Conservation (phyloP, 352 stramenopile genomes). For the Phytophthora ramorum region DNA sequence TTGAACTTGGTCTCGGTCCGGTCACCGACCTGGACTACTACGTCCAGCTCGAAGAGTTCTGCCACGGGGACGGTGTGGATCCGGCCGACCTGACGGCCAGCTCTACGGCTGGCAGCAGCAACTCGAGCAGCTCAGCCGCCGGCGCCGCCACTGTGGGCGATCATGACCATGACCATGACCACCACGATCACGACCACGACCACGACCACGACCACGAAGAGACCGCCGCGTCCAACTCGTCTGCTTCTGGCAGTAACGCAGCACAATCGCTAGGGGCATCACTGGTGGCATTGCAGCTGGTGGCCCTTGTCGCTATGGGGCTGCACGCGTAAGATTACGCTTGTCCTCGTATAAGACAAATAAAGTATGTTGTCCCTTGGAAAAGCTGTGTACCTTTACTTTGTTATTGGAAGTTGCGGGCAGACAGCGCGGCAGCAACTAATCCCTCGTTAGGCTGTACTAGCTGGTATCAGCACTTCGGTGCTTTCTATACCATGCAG, state of each 20-base stretch:
- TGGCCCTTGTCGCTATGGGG: conserved; percentile 47
- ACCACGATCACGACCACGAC: conserved; percentile 3
- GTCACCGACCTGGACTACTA: conserved; percentile 47
- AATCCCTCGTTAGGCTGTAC: too few species aligned
- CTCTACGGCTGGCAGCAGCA: conserved; percentile 9
- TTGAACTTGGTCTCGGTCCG: conserved; percentile 36
- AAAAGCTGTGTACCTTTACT: too few species aligned
- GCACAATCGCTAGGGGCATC: conserved; percentile 13
- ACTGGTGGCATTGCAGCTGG: conserved; percentile 10
- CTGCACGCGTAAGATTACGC: conserved; percentile 38
- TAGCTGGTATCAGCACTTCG: too few species aligned
- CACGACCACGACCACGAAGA: conserved; percentile 25
- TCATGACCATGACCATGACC: conserved; percentile 12
- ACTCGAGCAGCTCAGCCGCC: conserved; percentile 21
- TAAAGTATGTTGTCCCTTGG: too few species aligned
- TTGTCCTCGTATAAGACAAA: not conserved
- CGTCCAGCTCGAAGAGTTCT: conserved; percentile 47
- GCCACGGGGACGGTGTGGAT: conserved; percentile 46
- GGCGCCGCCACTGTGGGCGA: conserved; percentile 21
- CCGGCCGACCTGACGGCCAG: conserved; percentile 31
- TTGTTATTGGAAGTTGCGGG: too few species aligned
- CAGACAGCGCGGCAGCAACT: too few species aligned
- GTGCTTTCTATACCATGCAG: too few species aligned
- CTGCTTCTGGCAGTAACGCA: conserved; percentile 12
- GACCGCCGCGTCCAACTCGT: conserved; percentile 6